These are phyloP conservation scores for Erodium moschatum DNA, from an alignment of 441 rosid species.

Conservation along the genomic window DNA sequence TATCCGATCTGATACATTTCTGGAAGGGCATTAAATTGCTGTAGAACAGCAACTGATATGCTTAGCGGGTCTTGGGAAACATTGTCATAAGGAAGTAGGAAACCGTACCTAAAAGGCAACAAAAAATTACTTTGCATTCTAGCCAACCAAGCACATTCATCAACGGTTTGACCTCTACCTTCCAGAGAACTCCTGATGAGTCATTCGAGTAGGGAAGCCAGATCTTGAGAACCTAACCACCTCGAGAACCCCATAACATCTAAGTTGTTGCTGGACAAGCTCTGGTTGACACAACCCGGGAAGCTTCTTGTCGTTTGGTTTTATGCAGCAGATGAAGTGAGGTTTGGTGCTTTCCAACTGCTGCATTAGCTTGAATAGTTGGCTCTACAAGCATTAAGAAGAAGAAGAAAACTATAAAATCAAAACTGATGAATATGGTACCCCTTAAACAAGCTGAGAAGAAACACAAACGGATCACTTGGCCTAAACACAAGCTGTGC, in stretches of 20 bases:
- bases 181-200: constrained; percentile 74
- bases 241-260: constrained; percentile 79
- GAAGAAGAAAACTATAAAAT: neutral
- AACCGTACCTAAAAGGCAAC: constrained; percentile 50
- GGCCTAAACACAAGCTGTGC: neutral
- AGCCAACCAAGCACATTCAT: constrained; percentile 14
- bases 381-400: constrained; percentile 39
- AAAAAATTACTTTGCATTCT: constrained; percentile 14
- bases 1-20: constrained; percentile 91
- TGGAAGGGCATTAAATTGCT: constrained; percentile 56
- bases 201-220: constrained; percentile 81
- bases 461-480: neutral
- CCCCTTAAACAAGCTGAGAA: neutral
- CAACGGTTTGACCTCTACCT: constrained; percentile 35
- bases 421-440: neutral
- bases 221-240: constrained; percentile 79
- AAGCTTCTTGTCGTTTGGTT: constrained; percentile 64
- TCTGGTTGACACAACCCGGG: constrained; percentile 57
- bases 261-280: constrained; percentile 69
- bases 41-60: constrained; percentile 66
- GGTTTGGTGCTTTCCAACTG: constrained; percentile 77
- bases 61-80: constrained; percentile 63
- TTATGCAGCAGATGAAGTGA: constrained; percentile 86
- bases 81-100: constrained; percentile 39
- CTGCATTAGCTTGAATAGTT: constrained; percentile 82